These are phyloP conservation scores for Mycocentrospora acerina DNA, from an alignment of 2,329 filamentous ascomycete genomes.

Conservation along the genomic window DNA sequence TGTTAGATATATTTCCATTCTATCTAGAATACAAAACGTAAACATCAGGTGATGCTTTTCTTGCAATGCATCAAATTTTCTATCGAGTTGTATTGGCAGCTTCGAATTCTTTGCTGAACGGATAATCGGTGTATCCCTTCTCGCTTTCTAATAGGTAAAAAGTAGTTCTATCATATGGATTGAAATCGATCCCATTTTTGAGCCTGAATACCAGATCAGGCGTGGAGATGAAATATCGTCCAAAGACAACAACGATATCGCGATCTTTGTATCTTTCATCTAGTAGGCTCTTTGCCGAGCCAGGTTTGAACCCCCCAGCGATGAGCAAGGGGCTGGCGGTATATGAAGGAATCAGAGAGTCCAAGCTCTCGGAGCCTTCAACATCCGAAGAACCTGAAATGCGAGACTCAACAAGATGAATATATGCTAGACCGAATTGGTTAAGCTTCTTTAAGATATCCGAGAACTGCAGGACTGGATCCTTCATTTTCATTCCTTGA, in stretches of 20 bases:
- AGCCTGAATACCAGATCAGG: constrained; percentile 52
- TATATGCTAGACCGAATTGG: constrained; percentile 53
- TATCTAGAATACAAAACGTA: too few relatives aligned
- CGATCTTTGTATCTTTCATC: constrained; percentile 45
- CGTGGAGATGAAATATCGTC: constrained; percentile 50
- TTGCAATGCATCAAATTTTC: too few relatives aligned
- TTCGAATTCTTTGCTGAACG: constrained; percentile 5
- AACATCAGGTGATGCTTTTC: too few relatives aligned
- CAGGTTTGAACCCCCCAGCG: constrained; percentile 44
- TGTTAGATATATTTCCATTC: too few relatives aligned
- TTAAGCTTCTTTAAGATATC: constrained; percentile 57
- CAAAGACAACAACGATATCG: constrained; percentile 48
- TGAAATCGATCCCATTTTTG: constrained; percentile 43
- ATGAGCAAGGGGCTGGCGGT: constrained; percentile 32
- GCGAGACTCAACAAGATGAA: constrained; percentile 58
- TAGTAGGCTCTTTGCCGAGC: constrained; percentile 35
- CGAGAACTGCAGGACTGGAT: constrained; percentile 65
- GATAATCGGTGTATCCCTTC: constrained; percentile 44
- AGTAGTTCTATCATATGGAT: constrained; percentile 45
- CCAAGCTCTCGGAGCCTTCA: constrained; percentile 20
- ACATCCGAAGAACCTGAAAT: constrained; percentile 48
- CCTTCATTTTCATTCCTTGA: constrained; percentile 64
- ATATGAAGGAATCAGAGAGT: constrained; percentile 28
- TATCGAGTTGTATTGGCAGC: too few relatives aligned
- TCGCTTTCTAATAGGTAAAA: constrained; percentile 43